Evolutionary conservation across 352 stramenopile genomes (phyloP).

Genomic region (Globisporangium rhizosaccharum): DNA sequence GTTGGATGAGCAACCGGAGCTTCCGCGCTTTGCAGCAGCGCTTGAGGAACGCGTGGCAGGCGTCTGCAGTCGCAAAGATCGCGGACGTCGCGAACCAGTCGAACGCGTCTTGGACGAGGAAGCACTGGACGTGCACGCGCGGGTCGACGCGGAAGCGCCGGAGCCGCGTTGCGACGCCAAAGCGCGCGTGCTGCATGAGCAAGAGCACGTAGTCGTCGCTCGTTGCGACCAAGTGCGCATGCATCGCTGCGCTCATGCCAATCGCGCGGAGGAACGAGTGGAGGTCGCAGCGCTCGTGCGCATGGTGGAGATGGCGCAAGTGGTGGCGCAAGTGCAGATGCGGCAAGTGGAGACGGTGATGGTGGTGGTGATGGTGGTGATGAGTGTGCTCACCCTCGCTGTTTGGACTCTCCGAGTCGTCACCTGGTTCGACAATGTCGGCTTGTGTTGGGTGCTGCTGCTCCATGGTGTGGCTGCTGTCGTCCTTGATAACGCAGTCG

Average conservation of each 20-base stretch:
- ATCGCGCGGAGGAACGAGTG: slow-evolving; percentile 35
- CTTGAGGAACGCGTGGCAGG: slow-evolving; percentile 52
- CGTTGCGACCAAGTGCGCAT: slow-evolving; percentile 32
- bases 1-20: slow-evolving; percentile 56
- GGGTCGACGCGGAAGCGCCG: slow-evolving; percentile 69
- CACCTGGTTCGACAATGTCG: not conserved
- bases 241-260: slow-evolving; percentile 43
- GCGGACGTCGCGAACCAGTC: slow-evolving; percentile 44
- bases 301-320: slow-evolving; percentile 4
- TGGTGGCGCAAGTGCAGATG: slow-evolving; percentile 8
- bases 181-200: slow-evolving; percentile 52
- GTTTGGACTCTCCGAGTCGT: not conserved
- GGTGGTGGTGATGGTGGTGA: not conserved
- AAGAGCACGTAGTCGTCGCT: slow-evolving; percentile 77
- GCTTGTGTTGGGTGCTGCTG: not conserved
- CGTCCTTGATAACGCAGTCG: not conserved
- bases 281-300: slow-evolving; percentile 17
- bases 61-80: slow-evolving; percentile 33
- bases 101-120: slow-evolving; percentile 67
- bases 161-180: slow-evolving; percentile 38
- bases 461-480: too few species aligned
- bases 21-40: slow-evolving; percentile 75
- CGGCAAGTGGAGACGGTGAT: slow-evolving; percentile 1
- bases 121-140: slow-evolving; percentile 66
- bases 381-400: not conserved